Base-by-base conservation (phyloP, 2,329 filamentous ascomycete genomes). In the Fusarium austroafricanum region DNA sequence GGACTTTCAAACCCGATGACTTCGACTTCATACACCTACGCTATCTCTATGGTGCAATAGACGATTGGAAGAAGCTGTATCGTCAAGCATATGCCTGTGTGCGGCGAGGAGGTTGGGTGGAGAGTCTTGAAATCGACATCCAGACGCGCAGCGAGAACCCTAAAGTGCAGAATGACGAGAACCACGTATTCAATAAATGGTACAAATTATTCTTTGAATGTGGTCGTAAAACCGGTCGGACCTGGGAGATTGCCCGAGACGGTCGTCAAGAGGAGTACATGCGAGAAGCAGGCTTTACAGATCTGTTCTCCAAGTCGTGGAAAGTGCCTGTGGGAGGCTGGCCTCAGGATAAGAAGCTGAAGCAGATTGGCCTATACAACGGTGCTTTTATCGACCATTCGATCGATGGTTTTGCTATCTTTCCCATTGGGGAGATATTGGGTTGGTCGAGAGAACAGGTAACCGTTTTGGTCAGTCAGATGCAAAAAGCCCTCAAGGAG, bases 11-110 rank as follows among this genome's bases (percentile, higher is more conserved):
- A 18, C 74, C 76, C 4, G 70, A 82, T 44, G 67, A 80, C 62
- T 83, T 89, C 69, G 87, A 90, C 75, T 84, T 85, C 60, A 83
- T 91, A 61, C 88, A 90, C 76, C 83, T 85, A 4, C 82, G 86
- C 4, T 58, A 86, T 68, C 79, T 91, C 70, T 79, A 82, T 9
- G 89, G 89, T 20, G 82, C 83, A 46, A 84, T 90, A 64, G 76
- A 80, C 3, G 83, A 88, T 66, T 91, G 88, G 79, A 78, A 81
- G 23, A 77, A 83, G 17, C 77, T 91, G 11, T 83, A 90, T 62
- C 75, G 76, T 23, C 85, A 87, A 65, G 76, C 83, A 3, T 87
- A 79, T 64, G 77, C 77, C 52, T 82, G 86, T 61, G 75, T 87
- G 26, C 84, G 83, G 62, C 76, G 73, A 29, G 70, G 69, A 8